Evolutionary conservation across 1,284 basidiomycete genomes (phyloP).

Genomic region (Neolentinus lepideus): DNA sequence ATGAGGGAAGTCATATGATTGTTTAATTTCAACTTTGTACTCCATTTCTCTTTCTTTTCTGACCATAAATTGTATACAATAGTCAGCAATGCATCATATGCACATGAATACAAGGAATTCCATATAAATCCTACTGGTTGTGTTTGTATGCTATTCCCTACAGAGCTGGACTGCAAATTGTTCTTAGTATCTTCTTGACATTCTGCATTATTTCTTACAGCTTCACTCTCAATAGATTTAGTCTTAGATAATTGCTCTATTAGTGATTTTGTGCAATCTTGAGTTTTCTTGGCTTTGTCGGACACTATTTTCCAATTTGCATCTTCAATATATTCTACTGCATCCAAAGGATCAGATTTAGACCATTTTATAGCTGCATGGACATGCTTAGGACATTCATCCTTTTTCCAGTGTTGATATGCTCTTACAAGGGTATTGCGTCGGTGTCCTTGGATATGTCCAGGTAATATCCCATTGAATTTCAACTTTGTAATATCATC

Average conservation of each 20-base stretch:
- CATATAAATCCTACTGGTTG: neutral
- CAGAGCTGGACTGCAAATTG: no score
- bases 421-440: conserved; percentile 12
- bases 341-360: neutral
- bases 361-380: neutral
- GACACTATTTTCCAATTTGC: neutral
- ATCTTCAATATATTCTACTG: neutral
- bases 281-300: neutral
- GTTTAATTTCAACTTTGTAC: neutral
- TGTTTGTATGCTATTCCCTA: neutral
- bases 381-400: conserved; percentile 12
- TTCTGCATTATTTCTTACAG: neutral
- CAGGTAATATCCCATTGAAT: conserved; percentile 15
- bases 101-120: neutral
- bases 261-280: neutral
- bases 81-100: neutral
- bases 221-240: no score
- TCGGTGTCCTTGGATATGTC: conserved; percentile 10
- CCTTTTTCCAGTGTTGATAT: conserved; percentile 12
- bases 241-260: neutral
- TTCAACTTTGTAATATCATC: conserved; percentile 23
- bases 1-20: neutral
- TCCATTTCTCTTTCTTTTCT: neutral
- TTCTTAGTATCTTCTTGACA: neutral
- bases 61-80: neutral